Evolutionary conservation across 495 filamentous ascomycete species (phyloP).

Genomic region (Podospora fimiseda): DNA sequence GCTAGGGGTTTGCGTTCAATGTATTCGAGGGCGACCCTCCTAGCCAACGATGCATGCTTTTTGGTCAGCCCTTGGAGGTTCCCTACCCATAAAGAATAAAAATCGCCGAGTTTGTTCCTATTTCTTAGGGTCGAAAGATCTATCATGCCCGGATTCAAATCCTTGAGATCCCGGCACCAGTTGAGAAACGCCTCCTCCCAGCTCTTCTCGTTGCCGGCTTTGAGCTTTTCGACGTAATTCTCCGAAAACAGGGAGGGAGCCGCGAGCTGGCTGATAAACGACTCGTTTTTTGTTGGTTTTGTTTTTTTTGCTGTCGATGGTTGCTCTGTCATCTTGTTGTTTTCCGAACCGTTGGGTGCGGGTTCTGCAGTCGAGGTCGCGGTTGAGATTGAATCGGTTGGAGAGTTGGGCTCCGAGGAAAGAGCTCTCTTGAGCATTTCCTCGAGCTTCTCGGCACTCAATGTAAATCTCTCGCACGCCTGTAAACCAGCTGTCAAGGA

Average conservation of each 20-base stretch:
- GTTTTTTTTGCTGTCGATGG: neutral
- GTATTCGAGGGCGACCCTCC: slow-evolving; percentile 10
- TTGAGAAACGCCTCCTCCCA: slow-evolving; percentile 16
- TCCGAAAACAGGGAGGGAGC: neutral
- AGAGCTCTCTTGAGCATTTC: slow-evolving; percentile 3
- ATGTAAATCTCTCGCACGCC: neutral
- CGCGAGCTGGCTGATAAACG: neutral
- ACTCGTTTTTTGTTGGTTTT: neutral
- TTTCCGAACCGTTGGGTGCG: neutral
- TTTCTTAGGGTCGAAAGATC: neutral
- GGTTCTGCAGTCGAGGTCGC: neutral
- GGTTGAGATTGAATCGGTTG: neutral
- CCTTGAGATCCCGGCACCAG: slow-evolving; percentile 17
- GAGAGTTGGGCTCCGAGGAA: neutral
- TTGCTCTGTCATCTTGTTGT: neutral
- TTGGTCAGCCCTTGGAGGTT: slow-evolving; percentile 12
- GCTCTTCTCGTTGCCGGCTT: slow-evolving; percentile 1
- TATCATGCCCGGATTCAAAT: slow-evolving; percentile 11
- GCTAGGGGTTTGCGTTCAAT: slow-evolving; percentile 7
- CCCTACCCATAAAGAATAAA: slow-evolving; percentile 16
- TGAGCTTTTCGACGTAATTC: neutral
- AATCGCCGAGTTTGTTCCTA: neutral
- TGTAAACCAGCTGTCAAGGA: neutral
- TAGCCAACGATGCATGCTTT: slow-evolving; percentile 8
- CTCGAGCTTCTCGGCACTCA: slow-evolving; percentile 1